Conservation (phyloP, 257 asterid species). For the Nicotiana undulata region DNA sequence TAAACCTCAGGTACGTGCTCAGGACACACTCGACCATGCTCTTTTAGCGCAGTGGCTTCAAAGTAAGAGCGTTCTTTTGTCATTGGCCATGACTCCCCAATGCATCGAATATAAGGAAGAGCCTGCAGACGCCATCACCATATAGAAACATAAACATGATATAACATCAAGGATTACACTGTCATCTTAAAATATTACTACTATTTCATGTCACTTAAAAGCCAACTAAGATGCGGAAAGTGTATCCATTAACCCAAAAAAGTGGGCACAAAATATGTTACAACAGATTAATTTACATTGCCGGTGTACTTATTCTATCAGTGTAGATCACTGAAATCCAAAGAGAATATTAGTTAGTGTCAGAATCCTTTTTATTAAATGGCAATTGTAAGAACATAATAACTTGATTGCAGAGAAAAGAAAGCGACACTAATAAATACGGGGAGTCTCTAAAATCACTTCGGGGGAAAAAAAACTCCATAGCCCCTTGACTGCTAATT, state of each 20-base stretch:
- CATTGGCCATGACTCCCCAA: slow-evolving; percentile 99
- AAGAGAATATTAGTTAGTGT: background rate
- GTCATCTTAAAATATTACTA: background rate
- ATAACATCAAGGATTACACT: background rate
- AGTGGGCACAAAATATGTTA: background rate
- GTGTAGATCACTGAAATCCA: background rate
- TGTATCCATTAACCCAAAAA: background rate
- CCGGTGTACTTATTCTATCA: background rate
- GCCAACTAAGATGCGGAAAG: background rate
- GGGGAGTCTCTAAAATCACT: background rate
- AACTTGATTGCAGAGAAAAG: background rate
- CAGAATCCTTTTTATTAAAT: background rate
- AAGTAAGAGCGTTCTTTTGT: slow-evolving; percentile 92
- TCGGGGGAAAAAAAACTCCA: background rate
- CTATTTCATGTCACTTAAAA: background rate
- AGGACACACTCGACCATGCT: slow-evolving; percentile 68
- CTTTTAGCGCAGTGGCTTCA: slow-evolving; percentile 56
- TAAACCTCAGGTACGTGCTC: slow-evolving; percentile 88
- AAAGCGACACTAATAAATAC: background rate
- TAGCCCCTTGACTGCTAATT: background rate
- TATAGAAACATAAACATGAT: background rate
- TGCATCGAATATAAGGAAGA: slow-evolving; percentile 78
- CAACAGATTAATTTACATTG: background rate
- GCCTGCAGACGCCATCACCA: slow-evolving; percentile 52
- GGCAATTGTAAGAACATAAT: background rate